Conservation (phyloP, 176 grass and related monocot genomes). For the Carex kokanica region DNA sequence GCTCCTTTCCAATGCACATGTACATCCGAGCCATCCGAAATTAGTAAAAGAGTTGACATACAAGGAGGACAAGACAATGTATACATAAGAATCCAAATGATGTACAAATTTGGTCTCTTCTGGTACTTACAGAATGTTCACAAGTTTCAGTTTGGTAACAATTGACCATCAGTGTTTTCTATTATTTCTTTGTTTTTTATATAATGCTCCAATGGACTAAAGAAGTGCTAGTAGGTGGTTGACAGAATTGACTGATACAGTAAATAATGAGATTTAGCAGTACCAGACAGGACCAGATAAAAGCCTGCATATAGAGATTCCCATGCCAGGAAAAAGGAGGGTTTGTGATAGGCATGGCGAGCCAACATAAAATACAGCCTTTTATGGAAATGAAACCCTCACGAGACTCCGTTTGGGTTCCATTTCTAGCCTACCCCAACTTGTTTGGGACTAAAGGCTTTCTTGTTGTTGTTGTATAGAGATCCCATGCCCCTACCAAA, state of each 20-base stretch:
- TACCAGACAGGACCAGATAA: neutral
- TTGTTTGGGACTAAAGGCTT: too few relatives aligned
- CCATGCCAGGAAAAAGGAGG: neutral
- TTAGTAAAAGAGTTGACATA: neutral
- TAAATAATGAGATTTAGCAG: neutral
- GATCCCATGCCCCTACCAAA: neutral
- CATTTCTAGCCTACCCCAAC: too few relatives aligned
- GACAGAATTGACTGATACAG: neutral
- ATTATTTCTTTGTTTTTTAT: neutral
- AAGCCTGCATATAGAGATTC: constrained; percentile 4
- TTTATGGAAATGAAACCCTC: too few relatives aligned
- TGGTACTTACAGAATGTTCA: neutral
- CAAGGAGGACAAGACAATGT: neutral
- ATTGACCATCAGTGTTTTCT: neutral
- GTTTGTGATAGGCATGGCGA: too few relatives aligned
- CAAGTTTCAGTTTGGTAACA: neutral
- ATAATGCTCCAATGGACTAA: neutral
- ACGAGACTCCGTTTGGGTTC: too few relatives aligned
- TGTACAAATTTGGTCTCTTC: neutral
- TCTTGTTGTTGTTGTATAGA: neutral
- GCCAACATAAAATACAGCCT: too few relatives aligned
- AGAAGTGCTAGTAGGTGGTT: neutral
- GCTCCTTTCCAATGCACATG: constrained; percentile 99
- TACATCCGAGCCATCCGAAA: constrained; percentile 56
- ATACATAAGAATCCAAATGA: neutral